phyloP scores from a whole-genome alignment of 768 basidiomycete genomes.

The Mrakia hoshinonis region DNA sequence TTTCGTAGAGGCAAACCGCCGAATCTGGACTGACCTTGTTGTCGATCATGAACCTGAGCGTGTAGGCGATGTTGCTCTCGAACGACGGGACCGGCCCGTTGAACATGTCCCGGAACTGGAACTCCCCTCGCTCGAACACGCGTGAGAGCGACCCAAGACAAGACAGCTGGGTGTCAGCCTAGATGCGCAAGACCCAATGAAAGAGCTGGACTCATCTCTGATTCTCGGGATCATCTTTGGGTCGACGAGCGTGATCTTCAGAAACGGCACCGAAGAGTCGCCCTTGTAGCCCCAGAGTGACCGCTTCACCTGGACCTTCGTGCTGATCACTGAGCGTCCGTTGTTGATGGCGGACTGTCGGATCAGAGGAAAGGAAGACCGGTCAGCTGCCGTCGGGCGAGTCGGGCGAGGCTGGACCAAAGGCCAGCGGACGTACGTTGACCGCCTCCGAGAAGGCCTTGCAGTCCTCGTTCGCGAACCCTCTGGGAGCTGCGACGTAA shows the following conservation, averaged over 20 bases:
- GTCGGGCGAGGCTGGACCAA: background rate
- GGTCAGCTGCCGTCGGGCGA: background rate
- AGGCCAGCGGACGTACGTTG: slow-evolving; percentile 54
- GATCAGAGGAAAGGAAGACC: slow-evolving; percentile 30
- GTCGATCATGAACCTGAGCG: slow-evolving; percentile 95
- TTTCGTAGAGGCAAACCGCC: too few species aligned
- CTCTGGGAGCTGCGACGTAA: slow-evolving; percentile 76
- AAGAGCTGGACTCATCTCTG: slow-evolving; percentile 61
- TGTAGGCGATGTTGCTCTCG: slow-evolving; percentile 89
- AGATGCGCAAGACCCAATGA: background rate
- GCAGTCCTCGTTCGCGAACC: slow-evolving; percentile 63
- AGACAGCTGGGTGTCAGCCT: slow-evolving; percentile 24
- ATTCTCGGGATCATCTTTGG: slow-evolving; percentile 74
- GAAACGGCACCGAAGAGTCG: slow-evolving; percentile 66
- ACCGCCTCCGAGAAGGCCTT: slow-evolving; percentile 57
- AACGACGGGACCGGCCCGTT: slow-evolving; percentile 55
- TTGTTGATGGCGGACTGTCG: slow-evolving; percentile 17
- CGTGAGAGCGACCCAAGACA: slow-evolving; percentile 48
- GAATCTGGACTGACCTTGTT: slow-evolving; percentile 71
- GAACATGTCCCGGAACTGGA: slow-evolving; percentile 57
- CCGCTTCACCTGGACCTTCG: slow-evolving; percentile 46
- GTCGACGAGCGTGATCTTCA: slow-evolving; percentile 70
- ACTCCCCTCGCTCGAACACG: slow-evolving; percentile 64
- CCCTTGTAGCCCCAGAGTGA: slow-evolving; percentile 84
- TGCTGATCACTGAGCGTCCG: slow-evolving; percentile 17